phyloP scores from a whole-genome alignment of 2,329 filamentous ascomycete genomes.

The Aspergillus carbonarius region DNA sequence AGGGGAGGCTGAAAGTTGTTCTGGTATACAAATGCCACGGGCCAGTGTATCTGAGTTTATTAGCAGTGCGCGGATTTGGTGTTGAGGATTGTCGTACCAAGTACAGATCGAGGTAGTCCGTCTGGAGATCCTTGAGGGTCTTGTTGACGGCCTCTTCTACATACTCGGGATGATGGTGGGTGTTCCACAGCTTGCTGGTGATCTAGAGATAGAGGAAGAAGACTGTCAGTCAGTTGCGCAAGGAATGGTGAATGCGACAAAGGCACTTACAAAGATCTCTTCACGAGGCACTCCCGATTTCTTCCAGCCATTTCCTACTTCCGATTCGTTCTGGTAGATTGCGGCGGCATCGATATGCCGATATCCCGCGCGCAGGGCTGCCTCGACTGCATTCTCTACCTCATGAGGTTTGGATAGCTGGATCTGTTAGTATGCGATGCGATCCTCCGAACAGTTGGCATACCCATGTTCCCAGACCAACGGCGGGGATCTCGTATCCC shows the following conservation, averaged over 20 bases:
- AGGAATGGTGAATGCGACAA: conserved; percentile 18
- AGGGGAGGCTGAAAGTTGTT: conserved; percentile 27
- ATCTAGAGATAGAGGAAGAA: conserved; percentile 33
- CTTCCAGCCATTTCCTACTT: conserved; percentile 35
- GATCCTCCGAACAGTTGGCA: neutral
- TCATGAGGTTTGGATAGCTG: conserved; percentile 41
- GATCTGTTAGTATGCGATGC: conserved; percentile 2
- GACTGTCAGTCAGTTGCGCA: neutral
- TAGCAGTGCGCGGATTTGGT: neutral
- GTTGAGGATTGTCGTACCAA: conserved; percentile 39
- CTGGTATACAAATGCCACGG: conserved; percentile 31
- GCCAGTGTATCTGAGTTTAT: conserved; percentile 34
- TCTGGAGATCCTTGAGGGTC: conserved; percentile 51
- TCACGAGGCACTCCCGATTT: conserved; percentile 33
- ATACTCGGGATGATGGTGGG: conserved; percentile 50
- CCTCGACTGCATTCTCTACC: conserved; percentile 50
- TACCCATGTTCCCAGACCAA: conserved; percentile 47
- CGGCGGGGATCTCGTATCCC: conserved; percentile 42
- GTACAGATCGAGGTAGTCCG: conserved; percentile 56
- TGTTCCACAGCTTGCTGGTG: conserved; percentile 62
- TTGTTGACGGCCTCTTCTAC: conserved; percentile 51
- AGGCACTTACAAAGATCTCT: conserved; percentile 31
- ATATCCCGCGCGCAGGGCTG: conserved; percentile 43
- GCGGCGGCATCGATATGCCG: conserved; percentile 49
- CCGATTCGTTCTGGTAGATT: conserved; percentile 34